phyloP scores from a whole-genome alignment of 805 yeast genomes.

The Cyberlindnera samutprakarnensis region DNA sequence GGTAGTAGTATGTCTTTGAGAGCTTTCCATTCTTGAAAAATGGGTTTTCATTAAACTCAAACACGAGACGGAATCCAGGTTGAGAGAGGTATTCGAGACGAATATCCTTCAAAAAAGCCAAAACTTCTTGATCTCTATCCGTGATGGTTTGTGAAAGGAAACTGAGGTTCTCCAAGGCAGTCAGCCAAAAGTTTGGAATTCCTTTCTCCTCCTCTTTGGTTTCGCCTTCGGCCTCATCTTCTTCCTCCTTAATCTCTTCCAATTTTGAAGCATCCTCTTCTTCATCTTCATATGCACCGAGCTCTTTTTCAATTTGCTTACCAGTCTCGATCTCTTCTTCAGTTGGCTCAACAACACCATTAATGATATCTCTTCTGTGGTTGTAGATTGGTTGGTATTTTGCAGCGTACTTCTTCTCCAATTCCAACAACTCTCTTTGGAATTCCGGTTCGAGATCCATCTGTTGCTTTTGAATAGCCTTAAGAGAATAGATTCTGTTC shows the following conservation, averaged over 20 bases:
- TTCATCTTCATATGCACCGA: constrained; percentile 37
- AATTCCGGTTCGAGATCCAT: constrained; percentile 83
- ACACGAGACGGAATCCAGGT: constrained; percentile 86
- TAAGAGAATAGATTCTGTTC: constrained; percentile 73
- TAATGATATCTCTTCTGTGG: constrained; percentile 63
- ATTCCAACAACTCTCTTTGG: constrained; percentile 78
- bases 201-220: constrained; percentile 49
- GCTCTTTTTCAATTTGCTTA: constrained; percentile 55
- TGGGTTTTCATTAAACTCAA: constrained; percentile 71
- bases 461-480: constrained; percentile 72
- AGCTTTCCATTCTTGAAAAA: constrained; percentile 68
- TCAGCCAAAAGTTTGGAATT: constrained; percentile 93
- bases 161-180: constrained; percentile 83
- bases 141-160: constrained; percentile 78
- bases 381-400: constrained; percentile 72
- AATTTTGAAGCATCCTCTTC: constrained; percentile 27
- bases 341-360: constrained; percentile 72
- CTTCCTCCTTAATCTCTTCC: constrained; percentile 26
- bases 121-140: constrained; percentile 83
- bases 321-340: constrained; percentile 75
- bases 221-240: constrained; percentile 36
- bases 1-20: constrained; percentile 87
- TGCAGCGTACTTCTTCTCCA: constrained; percentile 72
- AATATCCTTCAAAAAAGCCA: constrained; percentile 60
- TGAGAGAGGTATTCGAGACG: constrained; percentile 69